Conservation (phyloP, 1,139 yeast species). For the Scheffersomyces illinoinensis region DNA sequence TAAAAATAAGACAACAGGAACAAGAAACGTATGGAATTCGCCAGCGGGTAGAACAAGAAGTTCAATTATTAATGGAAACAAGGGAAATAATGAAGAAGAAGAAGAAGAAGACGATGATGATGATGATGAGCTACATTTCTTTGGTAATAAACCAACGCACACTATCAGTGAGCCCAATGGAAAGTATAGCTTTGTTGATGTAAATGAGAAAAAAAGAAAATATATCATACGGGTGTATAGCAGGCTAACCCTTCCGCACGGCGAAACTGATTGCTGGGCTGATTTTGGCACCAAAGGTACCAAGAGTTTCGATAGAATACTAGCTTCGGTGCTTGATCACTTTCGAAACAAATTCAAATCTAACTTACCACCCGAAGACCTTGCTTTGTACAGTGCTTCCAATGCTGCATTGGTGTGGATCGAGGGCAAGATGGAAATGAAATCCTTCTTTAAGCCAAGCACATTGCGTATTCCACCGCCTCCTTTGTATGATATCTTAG, state of each 20-base stretch:
- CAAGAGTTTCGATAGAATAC: conserved; percentile 22
- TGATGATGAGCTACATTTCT: conserved; percentile 10
- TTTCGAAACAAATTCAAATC: conserved; percentile 7
- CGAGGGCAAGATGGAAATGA: conserved; percentile 41
- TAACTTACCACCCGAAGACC: conserved; percentile 4
- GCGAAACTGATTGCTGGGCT: conserved; percentile 12
- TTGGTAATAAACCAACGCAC: background rate
- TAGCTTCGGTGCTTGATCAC: conserved; percentile 13
- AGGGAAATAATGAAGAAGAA: background rate
- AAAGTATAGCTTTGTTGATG: conserved; percentile 23
- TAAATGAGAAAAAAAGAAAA: conserved; percentile 29
- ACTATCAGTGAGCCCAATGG: conserved; percentile 1
- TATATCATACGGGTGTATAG: conserved; percentile 33
- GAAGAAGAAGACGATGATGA: conserved; percentile 9
- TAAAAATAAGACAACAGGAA: background rate
- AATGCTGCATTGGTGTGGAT: conserved; percentile 38
- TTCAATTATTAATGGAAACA: background rate
- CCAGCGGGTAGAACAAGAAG: background rate
- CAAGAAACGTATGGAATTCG: background rate
- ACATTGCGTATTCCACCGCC: conserved; percentile 40
- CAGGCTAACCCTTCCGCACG: conserved; percentile 21
- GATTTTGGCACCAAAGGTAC: conserved; percentile 37
- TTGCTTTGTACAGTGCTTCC: conserved; percentile 9
- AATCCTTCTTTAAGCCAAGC: conserved; percentile 42
- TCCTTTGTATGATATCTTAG: conserved; percentile 14